Percentiles rank a stretch among this genome's conserved stretches.
phyloP scores from a whole-genome alignment of 139 green algal genomes.

The Chlorella sp. region DNA sequence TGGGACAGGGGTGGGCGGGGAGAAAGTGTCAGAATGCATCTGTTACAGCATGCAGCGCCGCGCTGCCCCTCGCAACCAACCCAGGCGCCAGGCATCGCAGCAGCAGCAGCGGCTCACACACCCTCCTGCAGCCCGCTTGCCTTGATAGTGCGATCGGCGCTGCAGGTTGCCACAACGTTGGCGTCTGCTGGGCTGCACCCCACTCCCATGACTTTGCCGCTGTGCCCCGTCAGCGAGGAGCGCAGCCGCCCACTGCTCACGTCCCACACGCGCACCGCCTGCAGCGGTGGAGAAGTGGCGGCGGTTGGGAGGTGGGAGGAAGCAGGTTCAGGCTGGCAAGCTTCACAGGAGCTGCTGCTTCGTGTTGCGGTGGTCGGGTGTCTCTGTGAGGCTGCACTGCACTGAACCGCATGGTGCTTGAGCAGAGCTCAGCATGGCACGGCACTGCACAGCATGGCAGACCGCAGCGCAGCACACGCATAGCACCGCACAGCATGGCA shows the following conservation, averaged over 20 bases:
- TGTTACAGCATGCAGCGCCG: background rate
- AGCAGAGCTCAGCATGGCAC: too few species aligned
- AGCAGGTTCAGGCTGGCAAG: too few species aligned
- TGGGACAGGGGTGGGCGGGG: too few species aligned
- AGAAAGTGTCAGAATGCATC: too few species aligned
- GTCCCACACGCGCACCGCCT: slow-evolving; percentile 74
- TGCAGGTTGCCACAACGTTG: slow-evolving; percentile 51
- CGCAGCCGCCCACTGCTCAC: slow-evolving; percentile 45
- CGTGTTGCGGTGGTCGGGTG: too few species aligned
- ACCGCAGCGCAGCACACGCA: too few species aligned
- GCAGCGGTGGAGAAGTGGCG: background rate
- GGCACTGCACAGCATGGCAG: too few species aligned
- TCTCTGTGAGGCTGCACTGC: too few species aligned
- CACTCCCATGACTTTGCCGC: slow-evolving; percentile 63
- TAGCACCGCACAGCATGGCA: too few species aligned
- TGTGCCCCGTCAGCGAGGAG: slow-evolving; percentile 83
- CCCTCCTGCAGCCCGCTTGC: background rate
- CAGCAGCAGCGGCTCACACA: background rate
- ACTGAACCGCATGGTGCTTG: too few species aligned
- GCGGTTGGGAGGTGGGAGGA: too few species aligned
- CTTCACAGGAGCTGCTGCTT: too few species aligned
- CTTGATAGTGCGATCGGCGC: slow-evolving; percentile 73
- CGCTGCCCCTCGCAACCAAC: background rate
- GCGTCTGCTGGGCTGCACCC: slow-evolving; percentile 61
- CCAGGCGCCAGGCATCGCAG: background rate